Evolutionary conservation across 2,329 filamentous ascomycete genomes (phyloP).

Genomic region (Paecilomyces formosus): DNA sequence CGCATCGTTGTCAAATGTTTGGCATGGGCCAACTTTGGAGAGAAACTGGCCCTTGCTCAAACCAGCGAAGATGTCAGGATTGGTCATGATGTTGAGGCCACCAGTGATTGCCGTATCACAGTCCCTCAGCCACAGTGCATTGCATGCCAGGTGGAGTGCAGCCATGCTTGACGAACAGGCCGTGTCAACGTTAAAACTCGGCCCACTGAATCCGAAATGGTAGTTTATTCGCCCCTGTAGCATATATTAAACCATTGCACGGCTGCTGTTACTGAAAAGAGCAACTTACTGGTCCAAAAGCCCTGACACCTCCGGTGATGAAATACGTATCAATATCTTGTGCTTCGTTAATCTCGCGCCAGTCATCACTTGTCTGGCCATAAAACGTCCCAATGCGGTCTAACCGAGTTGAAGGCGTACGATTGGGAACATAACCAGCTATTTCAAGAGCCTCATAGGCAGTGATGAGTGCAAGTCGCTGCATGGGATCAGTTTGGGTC

Average conservation of each 20-base stretch:
- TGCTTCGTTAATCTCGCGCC: conserved; percentile 65
- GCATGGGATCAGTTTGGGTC: conserved; percentile 73
- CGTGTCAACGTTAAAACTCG: conserved; percentile 67
- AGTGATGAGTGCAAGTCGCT: conserved; percentile 66
- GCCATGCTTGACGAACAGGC: conserved; percentile 69
- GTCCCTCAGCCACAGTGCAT: conserved; percentile 65
- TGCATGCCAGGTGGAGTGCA: conserved; percentile 65
- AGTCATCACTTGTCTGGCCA: conserved; percentile 69
- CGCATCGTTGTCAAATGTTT: conserved; percentile 72
- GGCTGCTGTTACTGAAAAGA: neutral
- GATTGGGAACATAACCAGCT: conserved; percentile 67
- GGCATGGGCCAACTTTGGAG: conserved; percentile 67
- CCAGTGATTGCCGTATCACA: conserved; percentile 76
- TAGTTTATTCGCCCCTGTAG: conserved; percentile 56
- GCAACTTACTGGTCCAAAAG: conserved; percentile 42
- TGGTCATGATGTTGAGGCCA: conserved; percentile 68
- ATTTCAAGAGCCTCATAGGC: conserved; percentile 78
- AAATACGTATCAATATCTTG: conserved; percentile 66
- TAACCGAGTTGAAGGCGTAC: conserved; percentile 59
- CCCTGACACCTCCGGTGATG: conserved; percentile 56
- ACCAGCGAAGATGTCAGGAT: conserved; percentile 71
- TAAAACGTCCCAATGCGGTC: conserved; percentile 66
- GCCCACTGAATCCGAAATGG: conserved; percentile 68
- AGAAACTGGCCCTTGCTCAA: conserved; percentile 71
- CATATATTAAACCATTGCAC: neutral